Evolutionary conservation across 2,329 filamentous ascomycete genomes (phyloP).

Genomic region (Rhynchosporium secalis): DNA sequence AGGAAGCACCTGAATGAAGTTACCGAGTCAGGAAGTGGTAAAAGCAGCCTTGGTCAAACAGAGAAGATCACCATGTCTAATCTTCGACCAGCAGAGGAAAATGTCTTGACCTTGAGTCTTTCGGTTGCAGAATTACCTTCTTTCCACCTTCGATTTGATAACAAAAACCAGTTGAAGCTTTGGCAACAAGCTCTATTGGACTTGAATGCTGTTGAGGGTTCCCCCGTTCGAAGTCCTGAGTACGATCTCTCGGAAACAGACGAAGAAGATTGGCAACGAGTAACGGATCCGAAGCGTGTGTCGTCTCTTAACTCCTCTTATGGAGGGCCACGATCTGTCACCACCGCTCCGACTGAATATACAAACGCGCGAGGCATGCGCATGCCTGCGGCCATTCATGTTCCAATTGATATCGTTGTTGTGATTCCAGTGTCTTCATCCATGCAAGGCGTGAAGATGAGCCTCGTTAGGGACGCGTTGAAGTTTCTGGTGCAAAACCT

Average conservation of each 20-base stretch:
- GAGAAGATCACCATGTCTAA: slow-evolving; percentile 41
- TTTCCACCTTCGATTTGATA: slow-evolving; percentile 89
- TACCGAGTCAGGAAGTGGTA: slow-evolving; percentile 61
- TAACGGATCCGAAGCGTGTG: slow-evolving; percentile 61
- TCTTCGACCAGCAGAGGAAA: slow-evolving; percentile 61
- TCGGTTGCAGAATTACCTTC: slow-evolving; percentile 90
- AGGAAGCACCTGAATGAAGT: slow-evolving; percentile 97
- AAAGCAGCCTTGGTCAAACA: slow-evolving; percentile 35
- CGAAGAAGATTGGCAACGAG: slow-evolving; percentile 81
- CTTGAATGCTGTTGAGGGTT: slow-evolving; percentile 69
- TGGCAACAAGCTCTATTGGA: slow-evolving; percentile 89
- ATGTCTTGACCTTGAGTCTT: slow-evolving; percentile 82
- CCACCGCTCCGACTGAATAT: slow-evolving; percentile 90
- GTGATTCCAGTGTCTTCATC: slow-evolving; percentile 97
- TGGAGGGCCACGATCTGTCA: slow-evolving; percentile 77
- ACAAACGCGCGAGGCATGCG: slow-evolving; percentile 58
- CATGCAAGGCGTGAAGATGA: slow-evolving; percentile 99
- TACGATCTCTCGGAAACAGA: slow-evolving; percentile 83
- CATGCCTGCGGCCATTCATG: slow-evolving; percentile 59
- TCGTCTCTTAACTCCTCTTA: slow-evolving; percentile 83
- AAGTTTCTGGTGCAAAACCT: slow-evolving; percentile 89
- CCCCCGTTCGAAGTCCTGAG: slow-evolving; percentile 67
- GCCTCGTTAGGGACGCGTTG: slow-evolving; percentile 84
- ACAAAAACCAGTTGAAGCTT: slow-evolving; percentile 77
- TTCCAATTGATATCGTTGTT: slow-evolving; percentile 92